A percentile compares a stretch with the other conserved stretches of the same genome.
These are phyloP conservation scores for Abrus precatorius DNA, from an alignment of 306 rosid species.

Conservation along the genomic window DNA sequence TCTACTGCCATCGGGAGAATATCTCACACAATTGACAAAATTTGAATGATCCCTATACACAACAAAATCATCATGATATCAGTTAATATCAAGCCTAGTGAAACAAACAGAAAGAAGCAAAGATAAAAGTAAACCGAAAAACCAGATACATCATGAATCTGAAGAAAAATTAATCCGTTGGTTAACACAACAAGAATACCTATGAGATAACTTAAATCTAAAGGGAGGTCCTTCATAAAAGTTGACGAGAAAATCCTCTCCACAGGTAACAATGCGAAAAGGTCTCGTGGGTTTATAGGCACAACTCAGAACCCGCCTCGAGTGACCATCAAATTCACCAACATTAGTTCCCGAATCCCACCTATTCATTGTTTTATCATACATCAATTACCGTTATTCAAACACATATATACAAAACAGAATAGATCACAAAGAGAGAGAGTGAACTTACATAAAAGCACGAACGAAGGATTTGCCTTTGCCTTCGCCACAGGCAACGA, in stretches of 20 bases:
- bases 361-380: slow-evolving; percentile 54
- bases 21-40: slow-evolving; percentile 91
- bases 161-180: neutral
- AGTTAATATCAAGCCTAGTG: slow-evolving; percentile 17
- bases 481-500: slow-evolving; percentile 94
- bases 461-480: slow-evolving; percentile 92
- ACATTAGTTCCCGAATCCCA: slow-evolving; percentile 97
- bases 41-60: slow-evolving; percentile 93
- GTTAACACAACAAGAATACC: slow-evolving; percentile 51
- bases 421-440: neutral
- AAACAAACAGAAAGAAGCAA: slow-evolving; percentile 14
- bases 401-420: too few species aligned
- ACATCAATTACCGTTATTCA: too few species aligned
- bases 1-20: slow-evolving; percentile 93
- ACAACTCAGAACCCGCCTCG: slow-evolving; percentile 90
- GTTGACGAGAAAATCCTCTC: slow-evolving; percentile 92
- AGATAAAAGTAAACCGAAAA: slow-evolving; percentile 29
- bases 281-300: slow-evolving; percentile 95
- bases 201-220: slow-evolving; percentile 88
- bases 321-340: slow-evolving; percentile 98
- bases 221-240: slow-evolving; percentile 98
- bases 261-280: slow-evolving; percentile 88
- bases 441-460: slow-evolving; percentile 68
- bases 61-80: slow-evolving; percentile 37
- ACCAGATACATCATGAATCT: slow-evolving; percentile 30